These are phyloP conservation scores for Eimeria maxima DNA, from an alignment of 169 alveolate genomes.

Conservation along the genomic window DNA sequence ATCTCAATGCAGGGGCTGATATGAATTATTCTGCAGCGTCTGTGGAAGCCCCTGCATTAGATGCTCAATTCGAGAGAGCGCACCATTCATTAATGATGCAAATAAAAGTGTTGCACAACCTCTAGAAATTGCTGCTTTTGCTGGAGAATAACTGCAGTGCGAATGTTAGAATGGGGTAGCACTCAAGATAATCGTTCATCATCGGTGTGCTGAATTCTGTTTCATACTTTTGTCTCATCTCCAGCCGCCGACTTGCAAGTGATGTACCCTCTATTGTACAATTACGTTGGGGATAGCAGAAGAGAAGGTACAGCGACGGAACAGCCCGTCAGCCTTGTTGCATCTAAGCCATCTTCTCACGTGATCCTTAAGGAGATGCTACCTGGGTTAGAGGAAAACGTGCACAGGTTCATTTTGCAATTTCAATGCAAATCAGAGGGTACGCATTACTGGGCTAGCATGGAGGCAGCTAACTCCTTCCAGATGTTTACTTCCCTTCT, in stretches of 20 bases:
- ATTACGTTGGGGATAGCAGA: slow-evolving; percentile 37
- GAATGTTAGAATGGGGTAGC: neutral
- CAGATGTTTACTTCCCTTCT: neutral
- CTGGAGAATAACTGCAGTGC: neutral
- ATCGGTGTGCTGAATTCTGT: neutral
- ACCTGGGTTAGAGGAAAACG: slow-evolving; percentile 71
- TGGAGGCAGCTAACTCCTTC: neutral
- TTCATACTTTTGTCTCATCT: neutral
- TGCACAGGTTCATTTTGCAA: slow-evolving; percentile 46
- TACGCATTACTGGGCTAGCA: neutral
- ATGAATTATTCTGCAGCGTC: neutral
- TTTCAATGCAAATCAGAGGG: slow-evolving; percentile 77
- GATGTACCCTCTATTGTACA: slow-evolving; percentile 69
- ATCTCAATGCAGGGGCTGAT: neutral
- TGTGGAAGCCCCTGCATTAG: neutral
- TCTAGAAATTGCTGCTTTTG: neutral
- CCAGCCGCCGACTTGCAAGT: slow-evolving; percentile 71
- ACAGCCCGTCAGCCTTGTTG: slow-evolving; percentile 44
- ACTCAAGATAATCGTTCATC: neutral
- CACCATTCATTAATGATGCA: neutral
- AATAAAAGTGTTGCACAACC: neutral
- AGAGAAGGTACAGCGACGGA: slow-evolving; percentile 9
- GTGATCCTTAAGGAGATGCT: slow-evolving; percentile 32
- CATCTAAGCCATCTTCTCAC: slow-evolving; percentile 66
- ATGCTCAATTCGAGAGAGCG: neutral